Evolutionary conservation across 1,139 yeast species (phyloP).

Genomic region (Spencermartinsiella ligniputridi): DNA sequence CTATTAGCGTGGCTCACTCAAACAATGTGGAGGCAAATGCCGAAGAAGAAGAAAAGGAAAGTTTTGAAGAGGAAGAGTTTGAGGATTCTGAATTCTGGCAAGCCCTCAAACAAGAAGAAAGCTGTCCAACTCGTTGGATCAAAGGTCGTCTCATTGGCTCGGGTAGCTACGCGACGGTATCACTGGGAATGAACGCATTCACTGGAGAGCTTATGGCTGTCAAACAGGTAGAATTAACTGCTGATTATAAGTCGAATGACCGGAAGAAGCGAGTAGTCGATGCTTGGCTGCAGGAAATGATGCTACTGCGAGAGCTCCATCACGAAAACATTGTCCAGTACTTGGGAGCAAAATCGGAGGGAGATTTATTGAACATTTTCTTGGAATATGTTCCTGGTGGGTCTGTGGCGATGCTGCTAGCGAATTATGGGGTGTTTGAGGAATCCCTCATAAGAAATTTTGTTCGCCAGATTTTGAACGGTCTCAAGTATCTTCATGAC

Average conservation of each 20-base stretch:
- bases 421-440: slow-evolving; percentile 86
- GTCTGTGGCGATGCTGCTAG: slow-evolving; percentile 80
- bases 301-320: slow-evolving; percentile 67
- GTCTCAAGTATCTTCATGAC: slow-evolving; percentile 74
- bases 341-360: slow-evolving; percentile 73
- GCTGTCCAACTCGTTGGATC: slow-evolving; percentile 77
- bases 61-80: slow-evolving; percentile 13
- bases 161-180: slow-evolving; percentile 93
- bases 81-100: slow-evolving; percentile 34
- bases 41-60: slow-evolving; percentile 25
- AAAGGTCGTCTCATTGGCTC: slow-evolving; percentile 92
- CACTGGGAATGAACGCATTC: slow-evolving; percentile 82
- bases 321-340: slow-evolving; percentile 93
- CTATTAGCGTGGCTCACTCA: not conserved
- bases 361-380: slow-evolving; percentile 69
- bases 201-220: slow-evolving; percentile 98
- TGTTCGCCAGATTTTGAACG: slow-evolving; percentile 77
- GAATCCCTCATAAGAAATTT: slow-evolving; percentile 83
- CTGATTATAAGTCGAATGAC: slow-evolving; percentile 33
- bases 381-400: slow-evolving; percentile 97
- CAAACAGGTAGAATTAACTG: slow-evolving; percentile 76
- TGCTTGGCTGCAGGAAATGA: slow-evolving; percentile 83
- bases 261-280: slow-evolving; percentile 65
- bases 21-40: slow-evolving; percentile 17
- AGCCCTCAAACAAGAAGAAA: slow-evolving; percentile 45